These are phyloP conservation scores for Talaromyces wortmannii DNA, from an alignment of 495 filamentous ascomycete species.

Conservation along the genomic window DNA sequence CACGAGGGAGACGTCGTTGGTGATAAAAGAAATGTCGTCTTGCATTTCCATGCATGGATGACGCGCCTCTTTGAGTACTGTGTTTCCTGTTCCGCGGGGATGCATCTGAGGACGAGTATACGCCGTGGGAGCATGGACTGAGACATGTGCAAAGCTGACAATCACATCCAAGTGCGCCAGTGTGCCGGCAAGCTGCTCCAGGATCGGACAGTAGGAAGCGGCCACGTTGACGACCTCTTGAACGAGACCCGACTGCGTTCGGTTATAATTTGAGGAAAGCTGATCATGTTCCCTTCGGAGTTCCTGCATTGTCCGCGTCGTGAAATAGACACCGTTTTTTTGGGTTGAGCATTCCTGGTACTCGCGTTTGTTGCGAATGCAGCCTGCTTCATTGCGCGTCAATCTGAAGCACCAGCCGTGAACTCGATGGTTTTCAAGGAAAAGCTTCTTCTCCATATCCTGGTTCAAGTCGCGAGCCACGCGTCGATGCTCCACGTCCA, in stretches of 20 bases:
- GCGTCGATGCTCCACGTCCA: slow-evolving; percentile 73
- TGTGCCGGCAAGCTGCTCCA: slow-evolving; percentile 83
- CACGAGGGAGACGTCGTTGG: slow-evolving; percentile 86
- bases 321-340: slow-evolving; percentile 99
- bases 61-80: slow-evolving; percentile 84
- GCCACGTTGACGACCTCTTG: slow-evolving; percentile 90
- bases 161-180: slow-evolving; percentile 96
- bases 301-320: slow-evolving; percentile 74
- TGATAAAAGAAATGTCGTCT: slow-evolving; percentile 97
- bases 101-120: slow-evolving; percentile 94
- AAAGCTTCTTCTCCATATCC: slow-evolving; percentile 96
- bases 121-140: slow-evolving; percentile 84
- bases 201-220: slow-evolving; percentile 87
- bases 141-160: slow-evolving; percentile 88
- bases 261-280: slow-evolving; percentile 90
- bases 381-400: slow-evolving; percentile 83
- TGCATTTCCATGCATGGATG: slow-evolving; percentile 99
- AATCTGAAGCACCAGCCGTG: slow-evolving; percentile 97
- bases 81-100: slow-evolving; percentile 81
- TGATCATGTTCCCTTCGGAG: slow-evolving; percentile 90
- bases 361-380: slow-evolving; percentile 81
- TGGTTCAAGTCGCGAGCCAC: slow-evolving; percentile 81
- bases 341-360: slow-evolving; percentile 97
- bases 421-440: slow-evolving; percentile 90
- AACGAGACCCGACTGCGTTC: slow-evolving; percentile 87